phyloP scores from a whole-genome alignment of 345 rosid genomes.

The Carallia brachiata region DNA sequence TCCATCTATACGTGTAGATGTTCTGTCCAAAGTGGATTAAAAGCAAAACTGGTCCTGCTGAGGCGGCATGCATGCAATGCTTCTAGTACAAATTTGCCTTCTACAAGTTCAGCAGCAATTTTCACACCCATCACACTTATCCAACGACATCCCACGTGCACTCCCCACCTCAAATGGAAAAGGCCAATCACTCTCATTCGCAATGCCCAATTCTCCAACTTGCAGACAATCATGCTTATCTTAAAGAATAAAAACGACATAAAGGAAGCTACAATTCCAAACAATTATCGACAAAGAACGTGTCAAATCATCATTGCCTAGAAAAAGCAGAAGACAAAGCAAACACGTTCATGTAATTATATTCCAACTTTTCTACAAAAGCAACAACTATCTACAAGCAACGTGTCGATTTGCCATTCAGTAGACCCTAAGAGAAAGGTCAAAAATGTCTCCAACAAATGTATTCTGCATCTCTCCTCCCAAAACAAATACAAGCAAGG shows the following conservation, averaged over 20 bases:
- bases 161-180: background rate
- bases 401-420: too few relatives aligned
- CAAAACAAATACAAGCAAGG: conserved; percentile 1
- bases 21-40: background rate
- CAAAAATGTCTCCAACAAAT: background rate
- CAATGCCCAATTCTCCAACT: background rate
- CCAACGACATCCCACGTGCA: too few relatives aligned
- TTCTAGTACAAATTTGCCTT: background rate
- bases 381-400: too few relatives aligned
- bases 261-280: background rate
- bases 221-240: background rate
- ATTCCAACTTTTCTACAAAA: background rate
- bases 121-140: background rate
- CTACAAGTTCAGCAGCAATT: background rate
- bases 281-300: background rate
- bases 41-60: background rate
- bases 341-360: background rate
- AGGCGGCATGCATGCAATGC: background rate
- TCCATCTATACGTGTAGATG: background rate
- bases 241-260: background rate
- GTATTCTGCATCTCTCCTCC: background rate
- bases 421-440: background rate
- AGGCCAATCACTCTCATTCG: background rate
- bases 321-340: background rate
- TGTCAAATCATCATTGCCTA: background rate